Evolutionary conservation across 2,329 filamentous ascomycete genomes (phyloP), one percentile per base, ranked within the genome.

Genomic region (Lanzia echinophila): DNA sequence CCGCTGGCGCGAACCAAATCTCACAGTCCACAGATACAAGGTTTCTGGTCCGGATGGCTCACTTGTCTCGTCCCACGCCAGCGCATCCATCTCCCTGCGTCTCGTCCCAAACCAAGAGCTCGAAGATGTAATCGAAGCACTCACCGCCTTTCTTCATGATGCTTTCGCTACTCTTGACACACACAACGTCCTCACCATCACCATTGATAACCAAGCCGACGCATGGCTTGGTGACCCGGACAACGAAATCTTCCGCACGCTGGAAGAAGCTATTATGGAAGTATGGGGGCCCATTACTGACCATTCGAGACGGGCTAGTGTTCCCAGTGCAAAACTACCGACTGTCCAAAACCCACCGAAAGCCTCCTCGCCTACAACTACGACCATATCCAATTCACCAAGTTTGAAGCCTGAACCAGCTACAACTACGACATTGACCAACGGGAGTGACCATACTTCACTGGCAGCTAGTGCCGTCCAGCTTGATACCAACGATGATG

Each of bases 21-120:
- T 99, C 50, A 97, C 94, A 0, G 88, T 97, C 42, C 94, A 99
- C 71, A 82, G 89, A 7, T 90, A 97, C 69, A 90, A 95, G 64
- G 90, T 92, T 0, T 96, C 91, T 0, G 92, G 92, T 0, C 90
- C 90, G 1, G 94, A 95, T 62, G 89, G 90, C 1, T 94, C 90
- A 46, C 83, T 97, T 28, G 95, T 99, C 57, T 95, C 92, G 41
- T 86, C 88, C 58, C 84, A 90, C 62, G 94, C 92, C 8, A 92
- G 87, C 64, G 90, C 91, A 5, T 86, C 90, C 47, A 82, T 99
- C 33, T 96, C 91, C 15, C 77, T 99, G 38, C 89, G 94, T 12
- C 81, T 99, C 1, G 94, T 99, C 1, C 94, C 94, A 0, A 94
- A 95, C 12, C 94, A 99, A 69, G 87, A 94, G 65, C 84, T 95